Evolutionary conservation across 176 grass and related monocot genomes (phyloP), one percentile per base, ranked within the genome.

Genomic region (Eragrostis nindensis): DNA sequence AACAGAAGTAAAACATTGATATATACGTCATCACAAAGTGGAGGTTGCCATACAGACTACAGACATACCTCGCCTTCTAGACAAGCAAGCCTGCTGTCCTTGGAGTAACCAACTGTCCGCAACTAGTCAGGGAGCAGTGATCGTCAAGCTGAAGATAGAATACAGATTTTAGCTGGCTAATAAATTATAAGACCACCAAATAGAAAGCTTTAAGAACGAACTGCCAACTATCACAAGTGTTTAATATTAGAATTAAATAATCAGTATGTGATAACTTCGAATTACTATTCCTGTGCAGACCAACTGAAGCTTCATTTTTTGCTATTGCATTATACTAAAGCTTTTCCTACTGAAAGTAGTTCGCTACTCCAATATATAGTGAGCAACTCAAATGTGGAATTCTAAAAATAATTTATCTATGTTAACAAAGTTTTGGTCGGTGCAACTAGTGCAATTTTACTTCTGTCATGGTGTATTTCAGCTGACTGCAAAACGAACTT

Each of bases 181-280:
- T 89, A 83, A 89, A 86, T 82, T 73, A 53, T 66, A 82, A 82
- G 83, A 65, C 59, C 83, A 82, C 49, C 48, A 89, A 82, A 30
- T 82, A 80, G 55, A 15, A 70, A 84, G 43, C 65, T 77, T 84
- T 67, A 39, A 68, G 57, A 24, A 36, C 68, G 22, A 45, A 47
- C 8, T 5, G 45, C 43, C 46, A 84, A 43, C 15, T 40, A 46
- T 18, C 53, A 49, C 21, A 50, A 68, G 63, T 77, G 67, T 70
- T 77, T 40, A 69, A 70, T n/a, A n/a, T n/a, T n/a, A n/a, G 38
- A 19, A 62, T 44, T 70, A 78, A 69, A 6, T 62, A 77, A 62
- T 39, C 45, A 50, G 29, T 15, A 39, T 50, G 52, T 41, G 44
- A 71, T 5, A 60, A 60, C 19, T 55, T 48, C 40, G 68, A 84